These are phyloP conservation scores for Penicillium sp. DNA, from an alignment of 2,329 filamentous ascomycete genomes.

Conservation along the genomic window DNA sequence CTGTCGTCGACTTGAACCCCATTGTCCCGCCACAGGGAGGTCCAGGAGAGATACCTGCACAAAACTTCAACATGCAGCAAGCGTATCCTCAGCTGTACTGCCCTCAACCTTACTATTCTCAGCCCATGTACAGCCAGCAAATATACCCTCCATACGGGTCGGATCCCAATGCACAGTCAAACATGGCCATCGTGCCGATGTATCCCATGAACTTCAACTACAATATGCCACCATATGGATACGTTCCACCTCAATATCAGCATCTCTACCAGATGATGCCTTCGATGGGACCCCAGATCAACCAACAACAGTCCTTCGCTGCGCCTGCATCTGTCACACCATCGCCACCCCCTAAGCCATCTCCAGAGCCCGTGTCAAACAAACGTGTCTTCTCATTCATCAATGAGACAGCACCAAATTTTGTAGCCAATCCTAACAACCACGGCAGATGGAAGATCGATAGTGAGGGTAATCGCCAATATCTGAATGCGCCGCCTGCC, in stretches of 20 bases:
- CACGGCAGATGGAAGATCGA: conserved; percentile 23
- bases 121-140: neutral
- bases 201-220: neutral
- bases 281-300: neutral
- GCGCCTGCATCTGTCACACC: neutral
- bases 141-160: neutral
- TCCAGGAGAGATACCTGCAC: neutral
- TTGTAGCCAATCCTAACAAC: conserved; percentile 27
- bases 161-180: neutral
- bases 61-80: neutral
- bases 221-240: neutral
- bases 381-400: conserved; percentile 15
- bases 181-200: neutral
- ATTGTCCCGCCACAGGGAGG: neutral
- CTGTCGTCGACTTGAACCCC: neutral
- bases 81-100: neutral
- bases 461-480: conserved; percentile 11
- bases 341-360: neutral
- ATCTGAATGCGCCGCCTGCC: conserved; percentile 19
- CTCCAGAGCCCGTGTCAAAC: neutral
- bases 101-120: neutral
- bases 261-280: neutral
- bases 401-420: conserved; percentile 17
- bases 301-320: neutral
- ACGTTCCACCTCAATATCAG: neutral